Evolutionary conservation across 2,329 filamentous ascomycete genomes (phyloP).

Genomic region (Nothophoma quercina): DNA sequence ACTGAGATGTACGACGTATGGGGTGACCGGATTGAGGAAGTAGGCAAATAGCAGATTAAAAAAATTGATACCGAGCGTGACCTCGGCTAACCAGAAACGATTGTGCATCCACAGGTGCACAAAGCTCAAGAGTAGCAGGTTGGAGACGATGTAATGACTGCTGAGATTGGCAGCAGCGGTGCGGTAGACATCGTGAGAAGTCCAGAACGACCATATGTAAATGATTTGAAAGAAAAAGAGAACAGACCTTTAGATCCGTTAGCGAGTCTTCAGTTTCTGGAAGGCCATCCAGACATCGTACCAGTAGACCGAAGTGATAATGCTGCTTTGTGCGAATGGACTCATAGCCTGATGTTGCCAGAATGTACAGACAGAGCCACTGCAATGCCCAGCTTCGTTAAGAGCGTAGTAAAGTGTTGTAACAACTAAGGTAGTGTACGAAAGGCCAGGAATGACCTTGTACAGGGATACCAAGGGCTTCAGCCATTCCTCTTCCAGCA

Average conservation of each 20-base stretch:
- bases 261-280: background rate
- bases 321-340: constrained; percentile 76
- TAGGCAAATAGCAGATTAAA: constrained; percentile 81
- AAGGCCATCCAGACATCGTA: constrained; percentile 50
- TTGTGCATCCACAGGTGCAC: constrained; percentile 82
- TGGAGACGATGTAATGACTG: constrained; percentile 85
- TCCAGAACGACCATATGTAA: constrained; percentile 81
- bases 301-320: constrained; percentile 77
- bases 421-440: constrained; percentile 77
- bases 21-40: constrained; percentile 77
- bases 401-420: constrained; percentile 78
- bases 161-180: constrained; percentile 78
- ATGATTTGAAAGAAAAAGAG: constrained; percentile 78
- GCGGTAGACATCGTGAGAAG: constrained; percentile 67
- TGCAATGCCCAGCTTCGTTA: constrained; percentile 68
- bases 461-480: constrained; percentile 71
- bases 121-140: constrained; percentile 81
- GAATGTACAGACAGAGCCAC: constrained; percentile 65
- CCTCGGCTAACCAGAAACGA: constrained; percentile 77
- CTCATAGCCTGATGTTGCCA: constrained; percentile 78
- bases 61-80: constrained; percentile 81
- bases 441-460: constrained; percentile 76
- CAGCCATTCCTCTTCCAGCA: constrained; percentile 72
- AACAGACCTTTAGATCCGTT: constrained; percentile 64
- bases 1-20: constrained; percentile 77